Percentiles rank a stretch among this genome's conserved stretches.
Conservation (phyloP, 306 rosid species). For the Cucurbita maxima region DNA sequence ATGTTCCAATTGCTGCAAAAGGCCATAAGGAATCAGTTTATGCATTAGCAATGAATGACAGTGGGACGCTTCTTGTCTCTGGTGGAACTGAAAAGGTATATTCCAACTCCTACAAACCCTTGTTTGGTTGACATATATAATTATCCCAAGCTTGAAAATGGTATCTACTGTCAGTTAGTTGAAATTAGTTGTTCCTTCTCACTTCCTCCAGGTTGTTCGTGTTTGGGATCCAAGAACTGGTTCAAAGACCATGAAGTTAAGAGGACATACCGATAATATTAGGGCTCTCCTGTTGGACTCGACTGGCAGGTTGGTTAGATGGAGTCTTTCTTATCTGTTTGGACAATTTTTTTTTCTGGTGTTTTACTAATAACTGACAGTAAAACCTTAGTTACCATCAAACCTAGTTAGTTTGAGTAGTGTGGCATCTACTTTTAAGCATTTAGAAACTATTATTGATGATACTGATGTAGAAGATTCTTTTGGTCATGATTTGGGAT, state of each 20-base stretch:
- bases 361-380: not conserved
- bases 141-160: not conserved
- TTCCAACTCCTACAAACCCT: constrained; percentile 14
- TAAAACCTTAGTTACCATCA: not conserved
- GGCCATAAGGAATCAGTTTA: constrained; percentile 99
- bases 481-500: no score
- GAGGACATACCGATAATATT: constrained; percentile 92
- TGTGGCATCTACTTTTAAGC: no score
- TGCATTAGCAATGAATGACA: constrained; percentile 88
- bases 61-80: constrained; percentile 82
- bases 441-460: no score
- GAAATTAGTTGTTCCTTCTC: not conserved
- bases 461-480: no score
- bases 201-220: constrained; percentile 63
- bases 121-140: not conserved
- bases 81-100: constrained; percentile 98
- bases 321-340: constrained; percentile 3
- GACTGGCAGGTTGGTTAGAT: constrained; percentile 65
- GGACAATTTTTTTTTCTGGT: not conserved
- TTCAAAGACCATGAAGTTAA: constrained; percentile 82
- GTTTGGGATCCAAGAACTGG: constrained; percentile 98
- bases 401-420: no score
- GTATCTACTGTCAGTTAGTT: not conserved
- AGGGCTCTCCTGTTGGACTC: constrained; percentile 90
- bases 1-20: constrained; percentile 74